Evolutionary conservation across 2,329 filamentous ascomycete species (phyloP), one percentile per base, ranked within the genome.

Genomic region (Grosmannia penicillata): DNA sequence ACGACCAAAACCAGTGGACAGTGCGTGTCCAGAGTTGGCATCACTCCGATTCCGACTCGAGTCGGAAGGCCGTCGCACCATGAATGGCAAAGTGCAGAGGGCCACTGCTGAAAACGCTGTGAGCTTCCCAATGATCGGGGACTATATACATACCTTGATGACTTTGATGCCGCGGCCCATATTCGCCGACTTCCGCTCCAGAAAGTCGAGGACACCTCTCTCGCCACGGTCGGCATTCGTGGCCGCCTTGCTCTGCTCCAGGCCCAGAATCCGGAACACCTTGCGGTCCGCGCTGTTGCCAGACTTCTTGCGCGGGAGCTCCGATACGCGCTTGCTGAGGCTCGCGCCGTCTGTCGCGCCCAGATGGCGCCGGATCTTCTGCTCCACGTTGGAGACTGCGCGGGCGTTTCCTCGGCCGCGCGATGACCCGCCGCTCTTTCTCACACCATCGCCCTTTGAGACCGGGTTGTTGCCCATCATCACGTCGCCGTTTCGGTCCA

Each of bases 121-220:
- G 21, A 33, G 30, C 33, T 32, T 37, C 28, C 38, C 21, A 31
- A 15, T 23, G 19, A 15, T 31, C 18, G 37, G n/a, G n/a, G 23
- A 33, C 21, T 14, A 30, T 46, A 59, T 57, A 81, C 78, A 74
- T 82, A 86, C 82, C 77, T 84, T 83, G 62, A 74, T 76, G 46
- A 87, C 76, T 54, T 68, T 75, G 49, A 82, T 63, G 48, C 64
- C 62, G 51, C 69, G 65, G 51, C 62, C 61, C 49, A 74, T 63
- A 46, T 65, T 59, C 39, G 68, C 66, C 33, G 79, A 70, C 56
- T 84, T 84, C 50, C 76, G 73, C 58, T 85, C 78, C 45, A 86
- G 59, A 53, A 84, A 85, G 36, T 64, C 62, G 38, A 85, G 56
- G 23, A 85, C 63, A 42, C 73, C 70, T 43, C 68, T 66, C 21